phyloP scores from a whole-genome alignment of 441 rosid genomes.

The Erodium chrysanthum region DNA sequence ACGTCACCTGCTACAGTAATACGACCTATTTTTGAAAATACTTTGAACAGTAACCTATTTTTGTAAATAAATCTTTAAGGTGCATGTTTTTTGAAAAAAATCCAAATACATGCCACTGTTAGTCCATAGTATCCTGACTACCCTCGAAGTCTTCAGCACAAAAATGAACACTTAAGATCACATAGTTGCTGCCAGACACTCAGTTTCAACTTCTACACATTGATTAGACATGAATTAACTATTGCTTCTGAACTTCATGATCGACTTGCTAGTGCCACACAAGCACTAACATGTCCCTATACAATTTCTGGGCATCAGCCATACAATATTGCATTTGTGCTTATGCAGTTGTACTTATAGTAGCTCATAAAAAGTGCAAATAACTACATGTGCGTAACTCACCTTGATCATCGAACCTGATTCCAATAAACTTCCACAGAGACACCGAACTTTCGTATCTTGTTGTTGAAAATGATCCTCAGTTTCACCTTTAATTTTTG shows the following conservation, averaged over 20 bases:
- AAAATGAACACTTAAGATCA: not conserved
- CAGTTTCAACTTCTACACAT: slow-evolving; percentile 5
- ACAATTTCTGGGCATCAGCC: not conserved
- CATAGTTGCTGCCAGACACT: not conserved
- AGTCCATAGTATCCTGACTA: not conserved
- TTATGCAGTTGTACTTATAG: not conserved
- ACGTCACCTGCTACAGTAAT: too few species aligned
- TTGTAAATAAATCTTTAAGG: too few species aligned
- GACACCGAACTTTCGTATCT: slow-evolving; percentile 76
- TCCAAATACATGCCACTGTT: not conserved
- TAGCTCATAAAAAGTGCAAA: slow-evolving; percentile 4
- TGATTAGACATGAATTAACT: not conserved
- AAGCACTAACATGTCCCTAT: not conserved
- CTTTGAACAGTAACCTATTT: too few species aligned
- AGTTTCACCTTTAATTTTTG: slow-evolving; percentile 52
- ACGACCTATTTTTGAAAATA: too few species aligned
- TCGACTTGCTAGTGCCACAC: not conserved
- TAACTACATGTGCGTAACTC: slow-evolving; percentile 2
- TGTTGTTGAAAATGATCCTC: slow-evolving; percentile 38
- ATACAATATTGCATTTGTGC: not conserved
- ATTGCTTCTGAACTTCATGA: not conserved
- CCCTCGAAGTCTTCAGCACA: not conserved
- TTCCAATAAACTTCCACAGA: slow-evolving; percentile 72
- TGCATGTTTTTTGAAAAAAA: too few species aligned
- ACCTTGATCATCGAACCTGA: slow-evolving; percentile 76